Evolutionary conservation across 2,329 filamentous ascomycete genomes (phyloP), one percentile per base, ranked within the genome.

Genomic region (Neofusicoccum laricinum): DNA sequence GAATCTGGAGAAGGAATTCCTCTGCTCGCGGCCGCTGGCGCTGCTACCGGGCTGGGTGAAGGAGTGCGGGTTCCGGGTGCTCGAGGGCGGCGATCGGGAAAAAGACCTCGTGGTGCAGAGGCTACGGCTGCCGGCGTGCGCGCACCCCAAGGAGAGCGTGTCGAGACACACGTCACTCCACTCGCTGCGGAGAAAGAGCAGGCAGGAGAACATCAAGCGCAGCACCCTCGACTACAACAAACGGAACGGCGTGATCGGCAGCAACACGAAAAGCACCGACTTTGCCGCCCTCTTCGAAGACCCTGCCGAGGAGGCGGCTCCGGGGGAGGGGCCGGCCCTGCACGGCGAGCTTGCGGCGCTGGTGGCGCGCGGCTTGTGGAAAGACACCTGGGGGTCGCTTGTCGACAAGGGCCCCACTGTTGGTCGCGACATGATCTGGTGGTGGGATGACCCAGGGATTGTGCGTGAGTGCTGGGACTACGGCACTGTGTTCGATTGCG

Each of bases 21-120:
- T 85, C 8, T 89, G 86, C 68, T 82, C 81, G 4, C 86, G 83
- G 61, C 88, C 88, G 0, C 85, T 81, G 41, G 80, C 80, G 10
- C 75, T 86, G 1, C 83, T 91, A 46, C 85, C 86, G 0, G 75
- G 79, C 32, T 89, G 87, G 84, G 78, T 90, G 15, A 78, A 78
- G 0, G 82, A 86, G 30, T 85, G 83, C 1, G 80, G 80, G 0
- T 81, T 88, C 64, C 71, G 73, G 46, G 45, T 76, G 15, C 67
- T 67, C 7, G 59, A 63, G 15, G 59, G 59, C 25, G 53, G 17
- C 4, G 53, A 25, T 15, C 21, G 32, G 14, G 32, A 46, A n/a
- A 61, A 66, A 45, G 69, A 71, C n/a, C 66, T 67, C 6, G 49
- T 57, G 2, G 68, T 69, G 14, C 67, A 71, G 21, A 68, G 67